A percentile compares a stretch with the other conserved stretches of the same genome.
phyloP scores from a whole-genome alignment of 768 basidiomycete species.

The Serendipita sp. region DNA sequence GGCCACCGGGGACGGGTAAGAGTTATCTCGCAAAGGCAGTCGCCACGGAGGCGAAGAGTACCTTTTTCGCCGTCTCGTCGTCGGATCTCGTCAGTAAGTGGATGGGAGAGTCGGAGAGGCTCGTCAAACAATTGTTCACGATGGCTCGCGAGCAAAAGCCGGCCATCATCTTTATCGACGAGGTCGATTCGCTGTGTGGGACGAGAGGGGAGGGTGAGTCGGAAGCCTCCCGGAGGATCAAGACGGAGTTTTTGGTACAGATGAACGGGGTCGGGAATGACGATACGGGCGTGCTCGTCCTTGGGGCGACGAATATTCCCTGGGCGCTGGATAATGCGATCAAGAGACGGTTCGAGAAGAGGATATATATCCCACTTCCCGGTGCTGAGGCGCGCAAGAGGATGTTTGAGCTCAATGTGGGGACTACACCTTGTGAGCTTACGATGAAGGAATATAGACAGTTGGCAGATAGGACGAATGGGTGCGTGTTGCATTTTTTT shows the following conservation, averaged over 20 bases:
- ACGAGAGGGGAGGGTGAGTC: slow-evolving; percentile 94
- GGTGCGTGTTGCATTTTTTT: slow-evolving; percentile 17
- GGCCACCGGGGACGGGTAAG: slow-evolving; percentile 96
- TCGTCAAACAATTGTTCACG: slow-evolving; percentile 91
- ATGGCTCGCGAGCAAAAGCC: slow-evolving; percentile 94
- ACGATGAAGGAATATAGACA: slow-evolving; percentile 57
- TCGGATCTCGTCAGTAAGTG: slow-evolving; percentile 96
- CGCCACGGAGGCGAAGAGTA: slow-evolving; percentile 97
- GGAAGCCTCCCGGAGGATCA: slow-evolving; percentile 91
- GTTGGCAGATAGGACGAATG: slow-evolving; percentile 78
- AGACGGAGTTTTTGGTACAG: slow-evolving; percentile 94
- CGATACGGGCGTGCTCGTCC: slow-evolving; percentile 85
- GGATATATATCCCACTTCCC: slow-evolving; percentile 95
- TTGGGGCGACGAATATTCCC: slow-evolving; percentile 96
- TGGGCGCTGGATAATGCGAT: slow-evolving; percentile 97
- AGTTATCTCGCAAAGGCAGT: slow-evolving; percentile 95
- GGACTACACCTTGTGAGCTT: slow-evolving; percentile 78
- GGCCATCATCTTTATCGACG: slow-evolving; percentile 97
- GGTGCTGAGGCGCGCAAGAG: slow-evolving; percentile 78
- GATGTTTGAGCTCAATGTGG: slow-evolving; percentile 97
- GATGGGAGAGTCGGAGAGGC: slow-evolving; percentile 97
- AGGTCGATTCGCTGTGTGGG: slow-evolving; percentile 91
- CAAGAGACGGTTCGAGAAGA: slow-evolving; percentile 96
- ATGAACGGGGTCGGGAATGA: slow-evolving; percentile 99
- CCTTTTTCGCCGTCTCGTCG: slow-evolving; percentile 93